A percentile compares a stretch with the other conserved stretches of the same genome.
Evolutionary conservation across 768 basidiomycete genomes (phyloP).

Genomic region (Pholiota conissans): DNA sequence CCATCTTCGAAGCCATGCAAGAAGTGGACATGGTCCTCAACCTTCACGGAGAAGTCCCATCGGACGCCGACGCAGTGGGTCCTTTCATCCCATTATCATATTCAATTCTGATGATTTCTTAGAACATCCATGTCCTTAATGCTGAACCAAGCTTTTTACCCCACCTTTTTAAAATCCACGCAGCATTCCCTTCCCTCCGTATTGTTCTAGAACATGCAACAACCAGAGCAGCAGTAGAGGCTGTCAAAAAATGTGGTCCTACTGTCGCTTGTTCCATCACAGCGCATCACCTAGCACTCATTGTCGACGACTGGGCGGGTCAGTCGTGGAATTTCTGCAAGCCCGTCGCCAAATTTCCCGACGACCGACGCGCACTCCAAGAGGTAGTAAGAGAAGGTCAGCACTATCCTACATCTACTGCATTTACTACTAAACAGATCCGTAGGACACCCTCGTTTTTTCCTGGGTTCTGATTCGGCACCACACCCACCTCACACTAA

Average conservation of each 20-base stretch:
- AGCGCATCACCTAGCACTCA: slow-evolving; percentile 91
- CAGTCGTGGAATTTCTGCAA: slow-evolving; percentile 97
- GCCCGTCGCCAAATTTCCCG: slow-evolving; percentile 95
- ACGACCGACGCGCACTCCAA: slow-evolving; percentile 82
- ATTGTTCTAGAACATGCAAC: slow-evolving; percentile 99
- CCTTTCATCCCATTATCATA: not conserved
- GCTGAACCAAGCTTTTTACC: slow-evolving; percentile 89
- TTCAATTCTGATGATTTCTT: slow-evolving; percentile 2
- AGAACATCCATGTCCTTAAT: slow-evolving; percentile 93
- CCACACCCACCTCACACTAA: slow-evolving; percentile 79
- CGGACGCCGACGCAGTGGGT: slow-evolving; percentile 57
- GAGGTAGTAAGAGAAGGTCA: slow-evolving; percentile 75
- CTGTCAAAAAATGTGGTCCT: slow-evolving; percentile 72
- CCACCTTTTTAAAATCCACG: slow-evolving; percentile 80
- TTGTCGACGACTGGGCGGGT: slow-evolving; percentile 95
- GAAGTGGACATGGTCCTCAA: slow-evolving; percentile 93
- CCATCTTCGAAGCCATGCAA: slow-evolving; percentile 93
- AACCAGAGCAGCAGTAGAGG: slow-evolving; percentile 85
- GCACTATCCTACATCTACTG: not conserved
- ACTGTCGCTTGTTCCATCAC: slow-evolving; percentile 98
- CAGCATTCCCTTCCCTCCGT: slow-evolving; percentile 81
- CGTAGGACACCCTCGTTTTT: slow-evolving; percentile 89
- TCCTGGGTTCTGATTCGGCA: slow-evolving; percentile 96
- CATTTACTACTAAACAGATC: not conserved
- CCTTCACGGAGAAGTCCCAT: slow-evolving; percentile 95